Percentiles rank a stretch among this genome's conserved stretches.
Evolutionary conservation across 164 flowering plant genomes (phyloP).

Genomic region (Piper longum): DNA sequence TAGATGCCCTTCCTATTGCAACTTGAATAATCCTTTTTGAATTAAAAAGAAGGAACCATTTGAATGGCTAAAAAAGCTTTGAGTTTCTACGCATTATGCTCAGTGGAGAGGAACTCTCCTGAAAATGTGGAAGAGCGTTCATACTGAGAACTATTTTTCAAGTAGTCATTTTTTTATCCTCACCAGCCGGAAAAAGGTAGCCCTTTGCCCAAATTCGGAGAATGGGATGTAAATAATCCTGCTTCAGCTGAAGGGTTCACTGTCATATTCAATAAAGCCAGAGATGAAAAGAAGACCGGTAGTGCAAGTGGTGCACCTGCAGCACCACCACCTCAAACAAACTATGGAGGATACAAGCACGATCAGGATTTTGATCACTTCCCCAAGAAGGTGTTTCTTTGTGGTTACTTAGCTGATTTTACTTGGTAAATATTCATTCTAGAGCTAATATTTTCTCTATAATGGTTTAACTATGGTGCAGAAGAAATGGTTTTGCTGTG

Average conservation of each 20-base stretch:
- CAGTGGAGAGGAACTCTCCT: too few species aligned
- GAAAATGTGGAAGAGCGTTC: too few species aligned
- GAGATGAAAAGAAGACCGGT: conserved; percentile 54
- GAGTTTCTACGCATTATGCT: too few species aligned
- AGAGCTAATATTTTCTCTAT: not conserved
- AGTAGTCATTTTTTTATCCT: not conserved
- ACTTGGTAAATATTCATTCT: not conserved
- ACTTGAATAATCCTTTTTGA: too few species aligned
- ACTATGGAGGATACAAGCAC: conserved; percentile 8
- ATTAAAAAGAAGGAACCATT: too few species aligned
- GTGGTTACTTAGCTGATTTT: not conserved
- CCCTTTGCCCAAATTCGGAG: conserved; percentile 68
- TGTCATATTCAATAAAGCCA: conserved; percentile 64
- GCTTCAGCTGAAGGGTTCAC: conserved; percentile 66
- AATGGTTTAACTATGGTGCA: not conserved
- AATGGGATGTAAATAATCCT: conserved; percentile 76
- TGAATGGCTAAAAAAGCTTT: too few species aligned
- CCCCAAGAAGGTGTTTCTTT: conserved; percentile 8
- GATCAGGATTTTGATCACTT: conserved; percentile 9
- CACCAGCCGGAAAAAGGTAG: conserved; percentile 34
- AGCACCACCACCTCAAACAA: conserved; percentile 16
- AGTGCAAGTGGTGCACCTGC: conserved; percentile 14
- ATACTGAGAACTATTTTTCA: too few species aligned
- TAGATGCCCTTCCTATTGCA: too few species aligned
- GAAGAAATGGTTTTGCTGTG: conserved; percentile 1